Percentiles rank a stretch among this genome's conserved stretches.
Evolutionary conservation across 2,329 filamentous ascomycete species (phyloP).

Genomic region (Septoria linicola): DNA sequence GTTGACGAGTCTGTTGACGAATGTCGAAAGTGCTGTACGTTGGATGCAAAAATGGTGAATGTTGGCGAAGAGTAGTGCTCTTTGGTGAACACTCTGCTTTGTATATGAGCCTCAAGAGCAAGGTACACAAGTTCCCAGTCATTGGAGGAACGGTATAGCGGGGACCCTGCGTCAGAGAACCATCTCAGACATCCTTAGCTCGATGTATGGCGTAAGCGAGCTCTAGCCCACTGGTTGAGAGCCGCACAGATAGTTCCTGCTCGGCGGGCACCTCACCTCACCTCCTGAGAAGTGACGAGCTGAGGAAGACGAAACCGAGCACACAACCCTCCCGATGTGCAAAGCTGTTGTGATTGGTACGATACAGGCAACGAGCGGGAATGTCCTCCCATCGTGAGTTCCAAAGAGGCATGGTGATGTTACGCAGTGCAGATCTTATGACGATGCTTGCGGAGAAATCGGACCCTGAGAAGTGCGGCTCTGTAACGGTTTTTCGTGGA

Average conservation of each 20-base stretch:
- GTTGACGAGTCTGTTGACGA: background rate
- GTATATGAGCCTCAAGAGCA: slow-evolving; percentile 1
- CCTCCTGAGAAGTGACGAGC: slow-evolving; percentile 12
- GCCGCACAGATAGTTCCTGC: background rate
- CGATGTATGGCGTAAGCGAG: slow-evolving; percentile 19
- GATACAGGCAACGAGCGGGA: slow-evolving; percentile 3
- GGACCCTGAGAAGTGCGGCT: slow-evolving; percentile 14
- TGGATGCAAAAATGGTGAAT: background rate
- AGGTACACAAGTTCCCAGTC: background rate
- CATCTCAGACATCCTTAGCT: slow-evolving; percentile 15
- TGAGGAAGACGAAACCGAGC: slow-evolving; percentile 1
- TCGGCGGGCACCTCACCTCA: background rate
- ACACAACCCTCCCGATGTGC: background rate
- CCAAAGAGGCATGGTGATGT: background rate
- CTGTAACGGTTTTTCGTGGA: slow-evolving; percentile 2
- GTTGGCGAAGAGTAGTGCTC: background rate
- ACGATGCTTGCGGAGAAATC: slow-evolving; percentile 12
- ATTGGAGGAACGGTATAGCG: slow-evolving; percentile 15
- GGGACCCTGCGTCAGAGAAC: slow-evolving; percentile 28
- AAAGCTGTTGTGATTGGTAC: slow-evolving; percentile 5
- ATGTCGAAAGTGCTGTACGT: background rate
- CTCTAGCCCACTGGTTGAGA: slow-evolving; percentile 5
- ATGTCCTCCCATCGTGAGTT: slow-evolving; percentile 2
- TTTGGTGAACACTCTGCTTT: slow-evolving; percentile 6
- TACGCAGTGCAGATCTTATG: slow-evolving; percentile 14